Conservation (phyloP, 2,329 filamentous ascomycete species). For the Cladophialophora immunda region DNA sequence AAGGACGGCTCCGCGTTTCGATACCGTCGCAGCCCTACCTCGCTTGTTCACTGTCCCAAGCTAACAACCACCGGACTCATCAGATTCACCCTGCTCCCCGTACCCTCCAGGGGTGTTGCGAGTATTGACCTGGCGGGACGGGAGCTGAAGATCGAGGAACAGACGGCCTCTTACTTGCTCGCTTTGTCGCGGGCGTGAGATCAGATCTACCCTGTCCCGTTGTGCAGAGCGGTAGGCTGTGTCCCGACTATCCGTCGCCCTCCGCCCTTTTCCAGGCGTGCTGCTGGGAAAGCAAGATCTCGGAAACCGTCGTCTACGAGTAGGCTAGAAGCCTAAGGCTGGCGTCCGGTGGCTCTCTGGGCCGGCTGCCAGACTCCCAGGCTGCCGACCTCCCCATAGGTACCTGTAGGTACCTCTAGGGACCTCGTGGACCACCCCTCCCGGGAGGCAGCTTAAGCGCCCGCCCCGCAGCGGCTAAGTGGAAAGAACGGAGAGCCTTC, state of each 20-base stretch:
- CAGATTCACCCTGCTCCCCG: not conserved
- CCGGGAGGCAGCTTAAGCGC: conserved; percentile 9
- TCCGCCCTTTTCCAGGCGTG: not conserved
- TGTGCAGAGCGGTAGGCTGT: conserved; percentile 2
- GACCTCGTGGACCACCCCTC: too few species aligned
- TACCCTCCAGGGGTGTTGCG: not conserved
- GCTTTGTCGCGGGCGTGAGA: conserved; percentile 8
- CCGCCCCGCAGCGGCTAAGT: conserved; percentile 17
- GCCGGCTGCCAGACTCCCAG: not conserved
- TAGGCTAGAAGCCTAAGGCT: not conserved
- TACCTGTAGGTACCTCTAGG: not conserved
- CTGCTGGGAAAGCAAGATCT: not conserved
- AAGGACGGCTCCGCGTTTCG: not conserved
- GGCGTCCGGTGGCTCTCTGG: not conserved
- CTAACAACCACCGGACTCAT: not conserved
- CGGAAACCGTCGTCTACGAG: not conserved
- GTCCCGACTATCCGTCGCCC: not conserved
- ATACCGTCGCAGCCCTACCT: not conserved
- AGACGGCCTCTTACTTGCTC: conserved; percentile 8
- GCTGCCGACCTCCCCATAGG: not conserved
- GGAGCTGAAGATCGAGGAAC: conserved; percentile 8
- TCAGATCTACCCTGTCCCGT: conserved; percentile 5
- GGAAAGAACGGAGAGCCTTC: not conserved
- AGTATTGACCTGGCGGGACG: not conserved
- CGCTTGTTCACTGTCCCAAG: conserved; percentile 4